Base-by-base conservation (phyloP, 306 rosid species). In the Phaseolus lunatus region DNA sequence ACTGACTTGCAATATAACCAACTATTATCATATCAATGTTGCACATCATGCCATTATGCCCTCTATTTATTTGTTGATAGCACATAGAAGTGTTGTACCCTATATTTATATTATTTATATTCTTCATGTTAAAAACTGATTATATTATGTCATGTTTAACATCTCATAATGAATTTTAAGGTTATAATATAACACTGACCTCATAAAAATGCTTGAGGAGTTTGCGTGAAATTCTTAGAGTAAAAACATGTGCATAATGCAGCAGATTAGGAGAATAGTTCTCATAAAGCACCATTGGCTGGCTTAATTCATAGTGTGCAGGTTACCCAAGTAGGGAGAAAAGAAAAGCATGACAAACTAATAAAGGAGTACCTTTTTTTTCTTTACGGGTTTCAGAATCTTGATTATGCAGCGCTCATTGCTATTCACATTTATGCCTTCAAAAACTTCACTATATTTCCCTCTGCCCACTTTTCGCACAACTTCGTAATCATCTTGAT, bases 311-410 rank as follows among this genome's bases (percentile, higher is more conserved):
- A 70, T 22, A 35, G 45, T 4, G 2, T n/a, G 50, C 80, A 78
- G 76, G 64, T 31, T 29, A 73, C 49, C 24, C 39, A 71, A 22
- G 44, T 14, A 82, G 52, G 37, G 16, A 19, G 7, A 71, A 65
- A 48, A 19, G 7, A 71, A 65, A 48, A 78, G 45, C 47, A 59
- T 49, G n/a, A 72, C 29, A 15, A 52, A 65, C 48, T 11, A n/a
- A 50, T 31, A 15, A 45, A 37, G 33, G 27, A 23, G 72, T 54
- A 90, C 96, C 96, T 89, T 93, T 85, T 90, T 93, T 65, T 93
- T 93, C 92, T 93, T 93, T 3, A 93, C 98, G 70, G 98, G 98
- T 89, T 93, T 93, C 59, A 93, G 93, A 80, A 93, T 93, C 91
- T 93, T 93, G 89, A 93, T 93, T 61, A 91, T 68, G 80, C 98